Evolutionary conservation across 306 rosid genomes (phyloP), one percentile per base, ranked within the genome.

Genomic region (Lagenaria siceraria): DNA sequence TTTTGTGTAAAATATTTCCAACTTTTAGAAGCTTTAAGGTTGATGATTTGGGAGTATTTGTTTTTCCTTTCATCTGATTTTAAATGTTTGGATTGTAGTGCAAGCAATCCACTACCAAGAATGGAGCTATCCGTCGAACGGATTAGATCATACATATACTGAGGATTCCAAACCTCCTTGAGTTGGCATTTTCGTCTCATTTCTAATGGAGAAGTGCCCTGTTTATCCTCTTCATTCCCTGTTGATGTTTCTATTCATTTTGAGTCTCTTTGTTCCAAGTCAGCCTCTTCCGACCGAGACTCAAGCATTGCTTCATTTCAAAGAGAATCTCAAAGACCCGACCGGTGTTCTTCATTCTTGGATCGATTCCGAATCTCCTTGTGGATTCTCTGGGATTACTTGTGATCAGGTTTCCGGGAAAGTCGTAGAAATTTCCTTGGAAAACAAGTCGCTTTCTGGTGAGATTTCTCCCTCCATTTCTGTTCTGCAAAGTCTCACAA

Each of bases 321-420:
- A 87, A 82, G 84, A 74, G 70, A 87, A 87, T 78, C 89, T 90
- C 81, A 87, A 81, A 52, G 97, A 96, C 85, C 87, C 99, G 17
- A 68, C 74, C 49, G 81, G 87, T 79, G 79, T 40, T 25, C 85
- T 96, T 48, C 68, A 58, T 58, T 87, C 97, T 0, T 96, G 99
- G 99, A 86, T 80, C 8, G 88, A 86, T 29, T 80, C 85, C 9
- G 77, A 79, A 10, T 79, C 89, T 13, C 86, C 99, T 15, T 92
- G 99, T 77, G 80, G 77, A 13, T 96, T 90, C 63, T 56, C 78
- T 1, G 99, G 99, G 18, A 54, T 96, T 78, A 82, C 76, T 14
- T 96, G 99, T 52, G 84, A 91, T 81, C 40, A 24, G 74, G 40
- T 60, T 54, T 84, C 90, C 2, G 85, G 88, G 19, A 81, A 81